Conservation (phyloP, 2,329 filamentous ascomycete species). For the Sporothrix pallida region DNA sequence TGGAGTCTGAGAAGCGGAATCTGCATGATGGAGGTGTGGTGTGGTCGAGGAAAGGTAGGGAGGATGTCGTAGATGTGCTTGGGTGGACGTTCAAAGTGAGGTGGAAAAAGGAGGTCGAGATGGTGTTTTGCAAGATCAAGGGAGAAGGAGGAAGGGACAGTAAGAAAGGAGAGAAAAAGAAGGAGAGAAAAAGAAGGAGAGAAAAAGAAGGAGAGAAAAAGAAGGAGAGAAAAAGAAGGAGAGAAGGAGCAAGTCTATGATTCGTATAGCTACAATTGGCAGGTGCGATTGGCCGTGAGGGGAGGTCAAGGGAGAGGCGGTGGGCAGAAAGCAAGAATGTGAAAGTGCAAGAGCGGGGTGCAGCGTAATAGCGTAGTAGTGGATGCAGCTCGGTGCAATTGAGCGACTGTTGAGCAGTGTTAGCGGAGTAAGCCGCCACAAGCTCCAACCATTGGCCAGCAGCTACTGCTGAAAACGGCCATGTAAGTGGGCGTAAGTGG, state of each 20-base stretch:
- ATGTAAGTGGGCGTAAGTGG: neutral
- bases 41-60: neutral
- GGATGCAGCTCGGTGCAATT: neutral
- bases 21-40: constrained; percentile 57
- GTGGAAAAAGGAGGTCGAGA: neutral
- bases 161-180: neutral
- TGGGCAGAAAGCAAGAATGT: constrained; percentile 10
- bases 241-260: constrained; percentile 17
- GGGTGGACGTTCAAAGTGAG: too few relatives aligned
- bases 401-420: neutral
- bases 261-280: constrained; percentile 22
- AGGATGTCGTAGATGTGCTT: too few relatives aligned
- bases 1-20: constrained; percentile 84
- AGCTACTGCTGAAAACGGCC: neutral
- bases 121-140: neutral
- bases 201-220: neutral
- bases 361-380: neutral
- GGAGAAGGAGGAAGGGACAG: neutral
- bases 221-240: neutral
- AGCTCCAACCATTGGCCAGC: constrained; percentile 32
- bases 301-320: neutral
- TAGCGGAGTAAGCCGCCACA: constrained; percentile 30
- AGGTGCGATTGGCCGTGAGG: constrained; percentile 28
- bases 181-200: neutral
- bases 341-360: constrained; percentile 10